Conservation (phyloP, 805 yeast species). For the Lipomyces kockii region DNA sequence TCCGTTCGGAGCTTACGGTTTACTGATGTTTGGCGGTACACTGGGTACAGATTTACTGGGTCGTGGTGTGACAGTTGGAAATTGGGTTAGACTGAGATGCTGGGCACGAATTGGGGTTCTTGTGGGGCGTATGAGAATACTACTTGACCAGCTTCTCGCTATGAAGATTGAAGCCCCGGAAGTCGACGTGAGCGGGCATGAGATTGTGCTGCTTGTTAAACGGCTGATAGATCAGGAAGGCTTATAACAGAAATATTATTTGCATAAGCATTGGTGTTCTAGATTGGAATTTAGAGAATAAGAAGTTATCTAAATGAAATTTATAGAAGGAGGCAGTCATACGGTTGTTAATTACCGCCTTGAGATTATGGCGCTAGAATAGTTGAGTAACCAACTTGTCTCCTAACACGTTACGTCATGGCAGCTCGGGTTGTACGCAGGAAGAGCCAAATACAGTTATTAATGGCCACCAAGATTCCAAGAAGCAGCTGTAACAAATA, state of each 20-base stretch:
- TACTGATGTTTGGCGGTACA: constrained; percentile 81
- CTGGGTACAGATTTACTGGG: constrained; percentile 64
- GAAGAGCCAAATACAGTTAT: no score
- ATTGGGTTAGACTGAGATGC: constrained; percentile 88
- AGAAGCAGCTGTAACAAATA: no score
- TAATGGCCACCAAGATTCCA: no score
- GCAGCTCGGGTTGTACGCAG: no score
- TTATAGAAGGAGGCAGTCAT: no score
- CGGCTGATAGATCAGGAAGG: constrained; percentile 45
- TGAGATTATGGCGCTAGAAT: no score
- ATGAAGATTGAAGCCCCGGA: constrained; percentile 60
- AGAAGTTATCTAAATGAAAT: no score
- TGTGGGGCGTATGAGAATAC: constrained; percentile 66
- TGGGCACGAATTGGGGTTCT: constrained; percentile 95
- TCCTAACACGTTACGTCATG: no score
- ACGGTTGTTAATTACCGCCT: no score
- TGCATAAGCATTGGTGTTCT: neutral
- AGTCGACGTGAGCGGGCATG: constrained; percentile 40
- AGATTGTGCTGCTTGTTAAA: constrained; percentile 42
- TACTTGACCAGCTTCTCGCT: constrained; percentile 71
- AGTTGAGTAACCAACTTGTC: no score
- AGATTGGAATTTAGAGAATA: neutral
- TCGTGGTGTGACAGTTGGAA: constrained; percentile 75
- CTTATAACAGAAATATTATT: constrained; percentile 8
- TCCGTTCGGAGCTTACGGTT: constrained; percentile 73